A percentile compares a stretch with the other conserved stretches of the same genome.
These are phyloP conservation scores for Pseudodiploospora longispora DNA, from an alignment of 2,329 filamentous ascomycete genomes.

Conservation along the genomic window DNA sequence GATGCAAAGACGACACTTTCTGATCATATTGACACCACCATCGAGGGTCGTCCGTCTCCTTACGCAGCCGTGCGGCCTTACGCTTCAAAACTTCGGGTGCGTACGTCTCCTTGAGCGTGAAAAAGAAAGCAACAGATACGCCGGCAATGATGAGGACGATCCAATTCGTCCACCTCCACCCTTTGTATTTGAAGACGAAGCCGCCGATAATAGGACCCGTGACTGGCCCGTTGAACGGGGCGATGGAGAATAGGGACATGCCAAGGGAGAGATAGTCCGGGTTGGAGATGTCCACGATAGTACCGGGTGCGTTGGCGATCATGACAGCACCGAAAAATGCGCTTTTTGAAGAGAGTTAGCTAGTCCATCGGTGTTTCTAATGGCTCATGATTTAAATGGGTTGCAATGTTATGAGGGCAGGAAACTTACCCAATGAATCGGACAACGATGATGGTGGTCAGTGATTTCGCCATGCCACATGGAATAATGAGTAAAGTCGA, in stretches of 20 bases:
- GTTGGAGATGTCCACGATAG: slow-evolving; percentile 72
- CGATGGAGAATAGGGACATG: slow-evolving; percentile 61
- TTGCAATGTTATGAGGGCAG: not conserved
- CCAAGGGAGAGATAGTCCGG: slow-evolving; percentile 76
- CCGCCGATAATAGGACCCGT: slow-evolving; percentile 54
- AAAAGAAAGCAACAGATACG: slow-evolving; percentile 49
- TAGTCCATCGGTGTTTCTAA: not conserved
- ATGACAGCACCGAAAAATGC: slow-evolving; percentile 60
- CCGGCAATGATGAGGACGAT: slow-evolving; percentile 65
- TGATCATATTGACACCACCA: slow-evolving; percentile 80
- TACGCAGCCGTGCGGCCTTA: slow-evolving; percentile 55
- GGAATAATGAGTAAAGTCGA: slow-evolving; percentile 67
- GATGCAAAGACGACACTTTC: slow-evolving; percentile 50
- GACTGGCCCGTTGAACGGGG: slow-evolving; percentile 68
- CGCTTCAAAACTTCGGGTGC: slow-evolving; percentile 60
- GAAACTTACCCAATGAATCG: slow-evolving; percentile 59
- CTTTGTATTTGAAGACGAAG: slow-evolving; percentile 61
- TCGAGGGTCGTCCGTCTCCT: slow-evolving; percentile 60
- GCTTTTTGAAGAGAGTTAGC: slow-evolving; percentile 4
- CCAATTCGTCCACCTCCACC: slow-evolving; percentile 88
- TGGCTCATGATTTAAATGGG: not conserved
- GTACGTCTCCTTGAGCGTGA: slow-evolving; percentile 66
- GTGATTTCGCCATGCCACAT: slow-evolving; percentile 58
- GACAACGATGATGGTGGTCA: slow-evolving; percentile 60
- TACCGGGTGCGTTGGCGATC: slow-evolving; percentile 76